A percentile compares a stretch with the other conserved stretches of the same genome.
phyloP scores from a whole-genome alignment of 75 land plant species.

The Selaginella tamariscina region DNA sequence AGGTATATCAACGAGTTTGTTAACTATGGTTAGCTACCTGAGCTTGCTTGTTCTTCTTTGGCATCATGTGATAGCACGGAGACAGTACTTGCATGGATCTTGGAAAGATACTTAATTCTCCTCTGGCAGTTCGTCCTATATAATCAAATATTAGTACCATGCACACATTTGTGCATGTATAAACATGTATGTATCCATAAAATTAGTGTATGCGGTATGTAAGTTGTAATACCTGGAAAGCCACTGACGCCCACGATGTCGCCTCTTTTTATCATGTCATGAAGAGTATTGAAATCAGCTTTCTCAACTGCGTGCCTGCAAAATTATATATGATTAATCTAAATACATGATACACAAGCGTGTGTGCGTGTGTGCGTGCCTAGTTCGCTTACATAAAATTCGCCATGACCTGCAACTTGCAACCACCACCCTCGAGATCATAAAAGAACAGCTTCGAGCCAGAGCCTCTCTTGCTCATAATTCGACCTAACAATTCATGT shows the following conservation, averaged over 20 bases:
- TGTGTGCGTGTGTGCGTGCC: background rate
- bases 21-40: background rate
- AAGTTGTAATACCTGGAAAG: slow-evolving; percentile 54
- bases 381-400: slow-evolving; percentile 73
- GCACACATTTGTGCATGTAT: background rate
- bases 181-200: background rate
- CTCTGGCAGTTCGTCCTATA: slow-evolving; percentile 16
- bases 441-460: slow-evolving; percentile 60
- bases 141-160: background rate
- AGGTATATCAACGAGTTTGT: too few species aligned
- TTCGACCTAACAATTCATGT: slow-evolving; percentile 38
- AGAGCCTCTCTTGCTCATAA: slow-evolving; percentile 64
- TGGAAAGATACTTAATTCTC: slow-evolving; percentile 82
- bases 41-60: slow-evolving; percentile 22
- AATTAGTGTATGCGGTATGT: background rate
- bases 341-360: slow-evolving; percentile 32
- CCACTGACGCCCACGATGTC: slow-evolving; percentile 79
- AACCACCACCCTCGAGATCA: slow-evolving; percentile 63
- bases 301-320: slow-evolving; percentile 31
- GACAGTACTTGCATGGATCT: slow-evolving; percentile 47
- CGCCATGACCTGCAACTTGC: slow-evolving; percentile 78
- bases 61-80: slow-evolving; percentile 85
- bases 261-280: slow-evolving; percentile 67
- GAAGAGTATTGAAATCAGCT: slow-evolving; percentile 47
- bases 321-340: too few species aligned